Percentiles rank a stretch among this genome's conserved stretches.
Conservation (phyloP, 164 flowering plant species). For the Vitis rotundifolia region DNA sequence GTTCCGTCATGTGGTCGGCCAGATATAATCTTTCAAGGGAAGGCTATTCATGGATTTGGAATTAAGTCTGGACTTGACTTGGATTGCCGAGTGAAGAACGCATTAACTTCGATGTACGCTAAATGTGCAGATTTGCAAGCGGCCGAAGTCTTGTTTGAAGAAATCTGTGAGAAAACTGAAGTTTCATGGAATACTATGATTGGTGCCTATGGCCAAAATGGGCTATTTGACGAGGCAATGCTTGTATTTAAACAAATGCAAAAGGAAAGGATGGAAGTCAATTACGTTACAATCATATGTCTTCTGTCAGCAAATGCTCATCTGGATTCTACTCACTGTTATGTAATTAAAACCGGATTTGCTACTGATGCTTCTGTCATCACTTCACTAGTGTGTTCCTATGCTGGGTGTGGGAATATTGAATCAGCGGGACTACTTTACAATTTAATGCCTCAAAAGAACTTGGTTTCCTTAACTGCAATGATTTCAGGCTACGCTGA, state of each 20-base stretch:
- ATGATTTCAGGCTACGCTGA: conserved; percentile 41
- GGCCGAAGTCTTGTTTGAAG: conserved; percentile 35
- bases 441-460: conserved; percentile 17
- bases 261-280: conserved; percentile 16
- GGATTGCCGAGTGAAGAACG: conserved; percentile 42
- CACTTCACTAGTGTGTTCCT: conserved; percentile 34
- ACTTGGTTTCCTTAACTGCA: conserved; percentile 37
- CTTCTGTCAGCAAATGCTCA: conserved; percentile 34
- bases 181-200: conserved; percentile 65
- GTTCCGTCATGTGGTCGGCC: conserved; percentile 40
- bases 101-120: conserved; percentile 43
- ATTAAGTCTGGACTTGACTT: conserved; percentile 35
- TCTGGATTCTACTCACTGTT: conserved; percentile 27
- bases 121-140: conserved; percentile 38
- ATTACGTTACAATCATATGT: conserved; percentile 38
- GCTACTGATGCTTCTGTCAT: conserved; percentile 27
- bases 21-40: conserved; percentile 32
- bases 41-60: conserved; percentile 35
- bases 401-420: conserved; percentile 26
- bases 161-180: conserved; percentile 31
- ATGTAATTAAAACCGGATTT: conserved; percentile 38
- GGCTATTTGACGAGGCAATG: conserved; percentile 33
- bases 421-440: conserved; percentile 34
- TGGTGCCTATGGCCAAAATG: conserved; percentile 38
- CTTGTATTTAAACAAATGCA: conserved; percentile 34